phyloP scores from a whole-genome alignment of 768 basidiomycete species.

The Hygrocybe punicea region DNA sequence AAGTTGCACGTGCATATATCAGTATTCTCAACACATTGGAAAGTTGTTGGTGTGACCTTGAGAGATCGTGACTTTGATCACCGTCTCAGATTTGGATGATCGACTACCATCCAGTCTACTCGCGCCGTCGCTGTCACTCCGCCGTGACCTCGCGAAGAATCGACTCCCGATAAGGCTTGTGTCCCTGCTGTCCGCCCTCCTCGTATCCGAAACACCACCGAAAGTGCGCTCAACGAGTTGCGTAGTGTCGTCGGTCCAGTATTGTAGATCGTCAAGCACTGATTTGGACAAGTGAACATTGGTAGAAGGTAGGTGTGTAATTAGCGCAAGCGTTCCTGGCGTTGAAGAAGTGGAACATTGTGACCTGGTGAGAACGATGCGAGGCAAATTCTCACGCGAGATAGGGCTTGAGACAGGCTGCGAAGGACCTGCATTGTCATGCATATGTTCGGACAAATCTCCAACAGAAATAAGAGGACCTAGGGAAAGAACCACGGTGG shows the following conservation, averaged over 20 bases:
- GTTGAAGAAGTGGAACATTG: background rate
- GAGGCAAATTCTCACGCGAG: slow-evolving; percentile 31
- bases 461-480: slow-evolving; percentile 38
- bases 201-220: slow-evolving; percentile 17
- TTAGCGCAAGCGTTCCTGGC: slow-evolving; percentile 24
- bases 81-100: slow-evolving; percentile 37
- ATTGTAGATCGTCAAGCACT: slow-evolving; percentile 73
- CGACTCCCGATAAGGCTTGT: slow-evolving; percentile 75
- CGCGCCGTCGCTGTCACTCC: slow-evolving; percentile 39
- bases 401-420: background rate
- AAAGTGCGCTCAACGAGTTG: slow-evolving; percentile 59
- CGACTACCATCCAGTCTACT: slow-evolving; percentile 31
- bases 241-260: slow-evolving; percentile 82
- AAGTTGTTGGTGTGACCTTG: slow-evolving; percentile 34
- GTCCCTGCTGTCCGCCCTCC: slow-evolving; percentile 45
- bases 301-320: slow-evolving; percentile 59
- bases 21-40: background rate
- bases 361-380: slow-evolving; percentile 34
- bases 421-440: background rate
- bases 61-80: slow-evolving; percentile 48
- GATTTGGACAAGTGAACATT: slow-evolving; percentile 59
- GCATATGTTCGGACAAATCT: slow-evolving; percentile 5
- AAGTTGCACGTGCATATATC: background rate
- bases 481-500: slow-evolving; percentile 48
- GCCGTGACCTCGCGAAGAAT: slow-evolving; percentile 61